Base-by-base conservation (phyloP, 139 green algal genomes). In the Asterochloris sp. region DNA sequence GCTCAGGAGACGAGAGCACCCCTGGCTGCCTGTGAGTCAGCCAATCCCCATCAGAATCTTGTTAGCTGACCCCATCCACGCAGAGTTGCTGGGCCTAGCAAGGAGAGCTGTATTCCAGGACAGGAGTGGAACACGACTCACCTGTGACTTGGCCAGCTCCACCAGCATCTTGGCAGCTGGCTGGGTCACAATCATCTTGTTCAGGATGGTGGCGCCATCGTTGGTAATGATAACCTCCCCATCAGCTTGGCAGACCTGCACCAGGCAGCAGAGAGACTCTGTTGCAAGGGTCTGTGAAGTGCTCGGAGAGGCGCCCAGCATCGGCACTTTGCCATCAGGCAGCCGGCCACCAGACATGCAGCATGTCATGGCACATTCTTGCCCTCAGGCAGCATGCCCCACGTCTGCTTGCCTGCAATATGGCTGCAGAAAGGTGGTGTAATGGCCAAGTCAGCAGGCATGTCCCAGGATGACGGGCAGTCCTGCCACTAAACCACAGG, bases 191-290 rank as follows among this genome's bases (percentile, higher is more conserved):
- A 89, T 90, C 96, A 99, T 99, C 86, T 97, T 98, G 77, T 99
- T 96, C 16, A 99, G 88, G 74, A 99, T 99, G 23, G 97, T 99
- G 14, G 97, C 97, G 10, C 97, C 97, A 84, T 99, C 97, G 85
- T 99, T 99, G 60, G 97, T 99, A 85, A 99, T 99, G 84, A 99
- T 96, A 15, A 99, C 97, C 82, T 99, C 95, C 4, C 96, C 97
- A 62, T 95, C 92, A 0, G 93, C 87, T 62, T 94, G 89, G 11
- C 90, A 91, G 17, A 99, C 91, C 94, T 97, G 90, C 68, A 62
- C 38, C 26, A n/a, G 63, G 26, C 12, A 26, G 47, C 19, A 68
- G 24, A 19, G 10, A 60, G 24, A 6, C 13, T 79, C 6, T 64
- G 19, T 12, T 47, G 27, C 26, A 61, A 62, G 10, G 8, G 17